Evolutionary conservation across 768 basidiomycete species (phyloP), one percentile per base, ranked within the genome.

Genomic region (Lactarius sanguifluus): DNA sequence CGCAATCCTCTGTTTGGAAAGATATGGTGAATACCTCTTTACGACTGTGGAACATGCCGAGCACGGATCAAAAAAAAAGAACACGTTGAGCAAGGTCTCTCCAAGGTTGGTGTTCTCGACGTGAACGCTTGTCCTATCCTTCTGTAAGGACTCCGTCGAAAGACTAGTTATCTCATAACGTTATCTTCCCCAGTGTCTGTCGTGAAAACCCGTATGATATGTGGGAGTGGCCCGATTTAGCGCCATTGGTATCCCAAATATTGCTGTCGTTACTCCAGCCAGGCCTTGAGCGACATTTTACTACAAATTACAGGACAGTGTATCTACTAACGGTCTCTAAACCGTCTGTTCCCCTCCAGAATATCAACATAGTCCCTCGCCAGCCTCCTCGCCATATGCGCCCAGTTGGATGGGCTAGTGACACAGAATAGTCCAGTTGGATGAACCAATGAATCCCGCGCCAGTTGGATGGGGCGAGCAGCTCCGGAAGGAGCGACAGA

Each of bases 401-500:
- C 65, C 66, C 66, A 70, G 69, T 68, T 70, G 69, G 69, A 69
- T 67, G 65, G 59, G 60, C 41, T 43, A 28, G 52, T 28, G 20
- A 61, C 25, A 52, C n/a, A 61, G n/a, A n/a, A 41, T 34, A 50
- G 52, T 58, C 62, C 57, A 67, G 56, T 61, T 61, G 60, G 60
- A 47, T 61, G 60, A 28, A 47, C 60, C 30, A n/a, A 30, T 41
- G 28, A n/a, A 30, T n/a, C 43, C 30, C 41, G 41, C 47, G 60
- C 60, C 60, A 61, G 60, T 67, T 59, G 62, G 47, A 64, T 64
- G 62, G 62, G 50, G 47, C 30, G 54, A 56, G 18, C 20, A 45
- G 28, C 41, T 52, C 25, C 43, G 1, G 30, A 59, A 30, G 54
- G 54, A 32, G 45, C 47, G 8, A 28, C 30, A 40, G 47, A n/a